Base-by-base conservation (phyloP, 768 basidiomycete species). In the Boletus pseudopeckii region DNA sequence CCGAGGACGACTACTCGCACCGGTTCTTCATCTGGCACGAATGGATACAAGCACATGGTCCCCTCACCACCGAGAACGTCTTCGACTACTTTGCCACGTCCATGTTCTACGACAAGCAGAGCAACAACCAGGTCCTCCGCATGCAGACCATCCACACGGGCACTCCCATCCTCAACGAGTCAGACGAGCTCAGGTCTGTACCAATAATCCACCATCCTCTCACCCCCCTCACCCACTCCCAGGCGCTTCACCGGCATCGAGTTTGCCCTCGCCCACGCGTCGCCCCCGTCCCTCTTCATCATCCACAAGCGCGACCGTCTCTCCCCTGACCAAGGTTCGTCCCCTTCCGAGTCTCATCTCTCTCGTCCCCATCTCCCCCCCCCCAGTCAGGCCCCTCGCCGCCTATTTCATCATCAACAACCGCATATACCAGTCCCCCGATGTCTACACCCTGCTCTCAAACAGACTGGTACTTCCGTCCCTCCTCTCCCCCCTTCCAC, bases 21-120 rank as follows among this genome's bases (percentile, higher is more conserved):
- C 76, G 85, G 17, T 91, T 89, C 72, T 92, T 91, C 73, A 91
- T 90, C 59, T 92, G 88, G 88, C 89, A 91, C 68, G 90, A 92
- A 68, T 92, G 88, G 88, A 84, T 92, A 52, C 85, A 89, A 83
- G 90, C 84, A 5, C 83, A 90, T 57, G 92, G 90, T 5, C 86
- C 86, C 3, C 77, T 94, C 60, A 84, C 86, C 8, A 69, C 77
- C 2, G 82, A 89, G 59, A 90, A 87, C 65, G 91, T 90, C 47
- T 85, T 95, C 57, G 91, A 94, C 52, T 96, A 95, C 75, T 96
- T 96, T 67, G 77, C 87, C 13, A 83, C 83, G 1, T 93, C 91
- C 28, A 92, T 92, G 83, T 95, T 93, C 75, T 96, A 92, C 68
- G 92, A 95, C 72, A 91, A 91, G 70, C 88, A 90, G 72, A 92